These are phyloP conservation scores for Lentinula raphanica DNA, from an alignment of 768 basidiomycete species.

Conservation along the genomic window DNA sequence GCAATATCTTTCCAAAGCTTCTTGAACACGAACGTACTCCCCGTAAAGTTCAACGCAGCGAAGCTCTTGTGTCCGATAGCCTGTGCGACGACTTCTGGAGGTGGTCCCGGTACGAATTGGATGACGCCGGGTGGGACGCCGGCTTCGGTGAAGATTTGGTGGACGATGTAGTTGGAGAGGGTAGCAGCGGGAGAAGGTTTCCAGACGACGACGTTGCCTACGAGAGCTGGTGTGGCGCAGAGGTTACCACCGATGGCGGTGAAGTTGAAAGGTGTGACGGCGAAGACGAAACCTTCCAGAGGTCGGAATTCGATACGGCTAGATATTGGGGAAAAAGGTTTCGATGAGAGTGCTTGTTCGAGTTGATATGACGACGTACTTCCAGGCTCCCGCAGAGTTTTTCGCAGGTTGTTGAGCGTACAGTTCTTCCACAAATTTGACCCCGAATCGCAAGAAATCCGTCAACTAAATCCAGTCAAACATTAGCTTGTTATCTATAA, in stretches of 20 bases:
- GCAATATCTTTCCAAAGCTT: constrained; percentile 96
- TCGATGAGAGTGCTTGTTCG: neutral
- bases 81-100: constrained; percentile 79
- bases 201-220: constrained; percentile 95
- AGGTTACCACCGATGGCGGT: constrained; percentile 98
- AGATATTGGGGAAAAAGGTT: neutral
- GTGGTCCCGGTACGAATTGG: constrained; percentile 92
- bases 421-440: constrained; percentile 94
- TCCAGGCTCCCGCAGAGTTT: constrained; percentile 88
- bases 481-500: neutral
- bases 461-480: constrained; percentile 43
- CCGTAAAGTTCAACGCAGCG: constrained; percentile 93
- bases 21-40: constrained; percentile 91
- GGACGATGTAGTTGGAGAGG: constrained; percentile 89
- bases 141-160: constrained; percentile 90
- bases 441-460: constrained; percentile 96
- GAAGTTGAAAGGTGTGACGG: constrained; percentile 97
- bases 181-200: constrained; percentile 95
- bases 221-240: constrained; percentile 82
- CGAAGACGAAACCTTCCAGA: constrained; percentile 97
- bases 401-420: constrained; percentile 86
- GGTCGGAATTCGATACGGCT: constrained; percentile 96
- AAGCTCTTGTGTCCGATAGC: constrained; percentile 76
- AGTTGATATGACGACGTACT: constrained; percentile 50
- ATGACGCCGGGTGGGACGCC: constrained; percentile 93